phyloP scores from a whole-genome alignment of 257 asterid species.

The Dorcoceras hygrometricum region DNA sequence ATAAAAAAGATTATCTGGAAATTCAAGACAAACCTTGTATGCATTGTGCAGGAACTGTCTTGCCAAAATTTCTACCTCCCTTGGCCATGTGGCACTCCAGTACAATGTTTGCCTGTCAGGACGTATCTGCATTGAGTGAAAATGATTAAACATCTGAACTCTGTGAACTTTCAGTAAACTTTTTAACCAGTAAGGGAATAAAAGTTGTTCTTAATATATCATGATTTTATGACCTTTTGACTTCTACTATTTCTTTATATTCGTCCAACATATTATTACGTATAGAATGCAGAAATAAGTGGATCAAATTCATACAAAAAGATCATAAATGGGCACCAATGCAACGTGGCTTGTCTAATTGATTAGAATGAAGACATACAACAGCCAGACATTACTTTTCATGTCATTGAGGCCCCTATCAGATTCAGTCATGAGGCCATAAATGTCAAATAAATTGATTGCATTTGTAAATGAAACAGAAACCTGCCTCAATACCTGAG shows the following conservation, averaged over 20 bases:
- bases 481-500: constrained; percentile 50
- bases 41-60: constrained; percentile 80
- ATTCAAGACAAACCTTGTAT: constrained; percentile 54
- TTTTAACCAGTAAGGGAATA: constrained; percentile 6
- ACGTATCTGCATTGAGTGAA: constrained; percentile 54
- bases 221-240: not conserved
- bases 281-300: too few relatives aligned
- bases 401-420: not conserved
- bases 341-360: not conserved
- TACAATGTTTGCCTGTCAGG: constrained; percentile 95
- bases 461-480: not conserved
- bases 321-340: not conserved
- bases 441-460: constrained; percentile 6
- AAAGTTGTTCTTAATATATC: not conserved
- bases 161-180: constrained; percentile 8
- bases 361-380: not conserved
- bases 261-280: too few relatives aligned
- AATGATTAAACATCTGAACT: constrained; percentile 20
- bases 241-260: not conserved
- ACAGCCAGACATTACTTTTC: not conserved
- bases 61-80: constrained; percentile 81
- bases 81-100: constrained; percentile 99
- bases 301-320: not conserved
- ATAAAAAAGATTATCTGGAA: constrained; percentile 8
- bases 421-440: constrained; percentile 1